Evolutionary conservation across 139 green algal species (phyloP).

Genomic region (Tetradesmus obliquus): DNA sequence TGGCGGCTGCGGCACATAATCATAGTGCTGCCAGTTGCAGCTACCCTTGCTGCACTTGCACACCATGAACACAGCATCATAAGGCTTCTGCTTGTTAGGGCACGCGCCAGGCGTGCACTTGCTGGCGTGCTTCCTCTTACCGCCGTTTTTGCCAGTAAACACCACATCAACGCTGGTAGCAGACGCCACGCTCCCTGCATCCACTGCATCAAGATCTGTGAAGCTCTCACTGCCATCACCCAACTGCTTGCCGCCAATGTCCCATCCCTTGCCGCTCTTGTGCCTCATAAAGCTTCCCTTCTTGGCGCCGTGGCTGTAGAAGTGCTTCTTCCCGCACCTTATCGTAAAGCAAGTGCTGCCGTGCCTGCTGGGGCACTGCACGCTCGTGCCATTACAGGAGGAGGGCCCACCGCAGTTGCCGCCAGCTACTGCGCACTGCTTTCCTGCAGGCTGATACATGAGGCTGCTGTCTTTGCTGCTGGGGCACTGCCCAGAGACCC

Average conservation of each 20-base stretch:
- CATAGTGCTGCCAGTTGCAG: slow-evolving; percentile 14
- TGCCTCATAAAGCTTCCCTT: slow-evolving; percentile 13
- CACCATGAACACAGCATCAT: slow-evolving; percentile 25
- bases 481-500: background rate
- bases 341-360: background rate
- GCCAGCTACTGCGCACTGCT: background rate
- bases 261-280: slow-evolving; percentile 16
- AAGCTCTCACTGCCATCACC: background rate
- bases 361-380: slow-evolving; percentile 9
- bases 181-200: background rate
- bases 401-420: background rate
- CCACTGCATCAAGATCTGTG: background rate
- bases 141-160: background rate
- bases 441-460: slow-evolving; percentile 5
- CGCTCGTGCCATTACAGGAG: background rate
- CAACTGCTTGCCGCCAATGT: background rate
- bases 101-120: background rate
- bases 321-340: background rate
- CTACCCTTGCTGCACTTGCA: slow-evolving; percentile 23
- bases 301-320: background rate
- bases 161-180: background rate
- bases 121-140: background rate
- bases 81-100: background rate
- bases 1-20: background rate
- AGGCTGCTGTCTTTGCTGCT: background rate